phyloP scores from a whole-genome alignment of 192 early-diverging fungal species.

The Irineochytrium annulatum region DNA sequence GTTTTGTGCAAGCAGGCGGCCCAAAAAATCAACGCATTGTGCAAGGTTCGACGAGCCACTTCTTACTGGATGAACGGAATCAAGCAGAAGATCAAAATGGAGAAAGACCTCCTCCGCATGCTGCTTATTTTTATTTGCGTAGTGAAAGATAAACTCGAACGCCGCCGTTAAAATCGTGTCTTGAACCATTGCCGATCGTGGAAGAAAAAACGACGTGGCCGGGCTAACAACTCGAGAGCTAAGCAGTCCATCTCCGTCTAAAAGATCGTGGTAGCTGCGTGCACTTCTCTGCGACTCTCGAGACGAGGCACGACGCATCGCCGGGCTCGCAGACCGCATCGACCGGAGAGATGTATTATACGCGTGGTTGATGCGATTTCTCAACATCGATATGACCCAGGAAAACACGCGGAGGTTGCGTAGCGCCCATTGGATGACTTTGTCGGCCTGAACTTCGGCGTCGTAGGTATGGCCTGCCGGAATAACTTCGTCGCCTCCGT shows the following conservation, averaged over 20 bases:
- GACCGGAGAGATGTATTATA: not conserved
- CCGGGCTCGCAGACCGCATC: not conserved
- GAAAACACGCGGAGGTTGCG: conserved; percentile 15
- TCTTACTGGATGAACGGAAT: conserved; percentile 20
- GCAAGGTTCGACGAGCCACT: conserved; percentile 16
- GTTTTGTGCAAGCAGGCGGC: conserved; percentile 10
- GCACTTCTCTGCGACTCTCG: not conserved
- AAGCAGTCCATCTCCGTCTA: too few species aligned
- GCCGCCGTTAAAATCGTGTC: conserved; percentile 16
- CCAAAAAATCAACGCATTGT: conserved; percentile 21
- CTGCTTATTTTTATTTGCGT: conserved; percentile 17
- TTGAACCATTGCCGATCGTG: conserved; percentile 13
- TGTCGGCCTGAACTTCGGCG: not conserved
- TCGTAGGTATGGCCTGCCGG: not conserved
- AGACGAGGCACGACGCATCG: not conserved
- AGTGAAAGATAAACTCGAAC: conserved; percentile 28
- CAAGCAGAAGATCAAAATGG: conserved; percentile 26
- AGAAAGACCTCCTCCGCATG: conserved; percentile 19
- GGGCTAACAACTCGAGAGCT: not conserved
- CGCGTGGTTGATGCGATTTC: conserved; percentile 15
- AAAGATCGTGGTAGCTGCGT: not conserved
- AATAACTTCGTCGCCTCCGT: not conserved
- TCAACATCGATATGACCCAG: conserved; percentile 16
- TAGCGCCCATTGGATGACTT: conserved; percentile 15
- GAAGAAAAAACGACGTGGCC: not conserved